Percentiles rank a stretch among this genome's conserved stretches.
Conservation (phyloP, 1,284 basidiomycete species). For the Tremellales sp. region DNA sequence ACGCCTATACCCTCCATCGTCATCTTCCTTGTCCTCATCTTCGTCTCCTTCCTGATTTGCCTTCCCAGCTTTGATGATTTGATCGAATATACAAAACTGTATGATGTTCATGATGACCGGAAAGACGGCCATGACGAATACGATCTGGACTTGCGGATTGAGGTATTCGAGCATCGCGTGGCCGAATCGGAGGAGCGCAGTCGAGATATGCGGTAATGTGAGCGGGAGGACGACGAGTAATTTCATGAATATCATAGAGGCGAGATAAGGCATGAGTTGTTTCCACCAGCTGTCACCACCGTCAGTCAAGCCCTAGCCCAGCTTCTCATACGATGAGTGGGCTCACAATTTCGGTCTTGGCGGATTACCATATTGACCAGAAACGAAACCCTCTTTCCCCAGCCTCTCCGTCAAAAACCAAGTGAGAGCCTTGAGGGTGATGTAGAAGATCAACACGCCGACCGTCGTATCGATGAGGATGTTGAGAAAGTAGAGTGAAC, state of each 20-base stretch:
- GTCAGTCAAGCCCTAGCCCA: neutral
- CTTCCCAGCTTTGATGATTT: slow-evolving; percentile 44
- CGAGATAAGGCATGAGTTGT: slow-evolving; percentile 81
- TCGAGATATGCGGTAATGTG: slow-evolving; percentile 58
- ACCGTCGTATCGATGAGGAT: slow-evolving; percentile 86
- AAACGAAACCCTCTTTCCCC: slow-evolving; percentile 70
- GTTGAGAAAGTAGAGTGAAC: slow-evolving; percentile 89
- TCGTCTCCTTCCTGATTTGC: slow-evolving; percentile 6
- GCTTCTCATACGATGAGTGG: too few relatives aligned
- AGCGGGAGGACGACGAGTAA: slow-evolving; percentile 69
- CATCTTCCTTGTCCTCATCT: slow-evolving; percentile 9
- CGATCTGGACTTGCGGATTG: slow-evolving; percentile 66
- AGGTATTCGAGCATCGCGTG: slow-evolving; percentile 82
- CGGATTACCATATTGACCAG: slow-evolving; percentile 80
- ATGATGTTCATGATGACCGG: slow-evolving; percentile 88
- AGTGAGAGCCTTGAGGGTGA: slow-evolving; percentile 67
- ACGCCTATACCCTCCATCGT: slow-evolving; percentile 3
- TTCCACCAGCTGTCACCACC: slow-evolving; percentile 61
- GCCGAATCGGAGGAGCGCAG: slow-evolving; percentile 66
- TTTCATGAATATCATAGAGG: slow-evolving; percentile 85
- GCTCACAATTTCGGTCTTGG: slow-evolving; percentile 51
- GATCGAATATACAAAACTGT: slow-evolving; percentile 56
- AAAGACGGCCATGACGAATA: slow-evolving; percentile 89
- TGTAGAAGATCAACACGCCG: slow-evolving; percentile 83
- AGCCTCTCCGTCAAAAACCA: slow-evolving; percentile 63